phyloP scores from a whole-genome alignment of 2,329 filamentous ascomycete species.

The Coniochaeta hoffmannii region DNA sequence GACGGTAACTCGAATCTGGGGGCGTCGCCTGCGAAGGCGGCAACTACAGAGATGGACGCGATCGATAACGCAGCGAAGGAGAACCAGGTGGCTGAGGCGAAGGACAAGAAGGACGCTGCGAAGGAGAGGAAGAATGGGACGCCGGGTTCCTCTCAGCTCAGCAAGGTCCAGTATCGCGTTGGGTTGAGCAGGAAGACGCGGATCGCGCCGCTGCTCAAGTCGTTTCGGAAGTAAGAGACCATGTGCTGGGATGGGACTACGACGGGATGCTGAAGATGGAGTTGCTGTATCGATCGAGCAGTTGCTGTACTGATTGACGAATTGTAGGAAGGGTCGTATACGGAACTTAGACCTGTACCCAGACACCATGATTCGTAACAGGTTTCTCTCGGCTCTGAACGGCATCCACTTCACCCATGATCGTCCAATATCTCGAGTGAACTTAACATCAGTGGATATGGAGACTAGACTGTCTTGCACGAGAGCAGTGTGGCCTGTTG shows the following conservation, averaged over 20 bases:
- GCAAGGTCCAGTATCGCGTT: constrained; percentile 39
- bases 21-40: background rate
- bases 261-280: too few relatives aligned
- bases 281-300: too few relatives aligned
- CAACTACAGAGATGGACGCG: background rate
- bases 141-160: constrained; percentile 10
- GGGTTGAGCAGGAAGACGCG: constrained; percentile 42
- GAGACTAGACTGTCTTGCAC: too few relatives aligned
- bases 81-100: constrained; percentile 3
- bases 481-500: too few relatives aligned
- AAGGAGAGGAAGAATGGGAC: constrained; percentile 1
- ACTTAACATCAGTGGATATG: too few relatives aligned
- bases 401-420: too few relatives aligned
- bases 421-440: too few relatives aligned
- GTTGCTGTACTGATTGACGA: too few relatives aligned
- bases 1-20: background rate
- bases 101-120: constrained; percentile 4
- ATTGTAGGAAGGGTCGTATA: too few relatives aligned
- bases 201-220: constrained; percentile 45
- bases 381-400: too few relatives aligned
- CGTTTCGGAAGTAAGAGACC: constrained; percentile 28
- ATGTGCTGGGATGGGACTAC: background rate
- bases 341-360: too few relatives aligned
- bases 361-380: too few relatives aligned
- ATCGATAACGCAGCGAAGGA: background rate